Base-by-base conservation (phyloP, 2,329 filamentous ascomycete species). In the Penicillium hordei region DNA sequence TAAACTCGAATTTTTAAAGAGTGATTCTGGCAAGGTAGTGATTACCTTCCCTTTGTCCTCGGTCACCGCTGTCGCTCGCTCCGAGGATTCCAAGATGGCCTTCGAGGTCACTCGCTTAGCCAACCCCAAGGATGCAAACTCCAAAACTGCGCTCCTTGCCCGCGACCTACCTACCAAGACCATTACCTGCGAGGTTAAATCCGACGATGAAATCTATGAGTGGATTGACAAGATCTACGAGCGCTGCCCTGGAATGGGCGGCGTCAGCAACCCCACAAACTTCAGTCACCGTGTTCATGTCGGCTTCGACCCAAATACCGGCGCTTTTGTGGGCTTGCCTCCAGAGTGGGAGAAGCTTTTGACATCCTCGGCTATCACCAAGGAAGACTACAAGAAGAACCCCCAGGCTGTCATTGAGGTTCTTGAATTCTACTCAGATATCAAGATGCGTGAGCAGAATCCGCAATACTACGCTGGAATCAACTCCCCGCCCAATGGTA, bases 161-260 rank as follows among this genome's bases (percentile, higher is more conserved):
- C 88, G 91, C 64, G 93, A 97, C 63, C 87, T 90, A 34, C 84
- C 88, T 9, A 89, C 88, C 58, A 91, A 90, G 73, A 90, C 91
- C 4, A 85, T 97, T 52, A 92, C 94, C 63, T 94, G 96, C 74
- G 91, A 90, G 73, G 92, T 97, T 68, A 96, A 97, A 77, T 89
- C 88, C 56, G 94, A 99, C 70, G 93, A 96, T 71, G 94, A 99
- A 67, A 86, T 99, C 53, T 99, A 99, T 76, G 92, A 96, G 69
- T 99, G 94, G 94, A 96, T 97, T 70, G 94, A 99, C 75, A 91
- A 93, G 74, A 95, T 99, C 65, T 97, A 97, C 74, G 92, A 93
- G 67, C 89, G 93, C 63, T 97, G 93, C 75, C 94, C 94, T 19
- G 93, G 91, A 61, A 96, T 97, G 91, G 93, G 94, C 60, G 94